Conservation (phyloP, 1,139 yeast species). For the Williopsis jadinii region DNA sequence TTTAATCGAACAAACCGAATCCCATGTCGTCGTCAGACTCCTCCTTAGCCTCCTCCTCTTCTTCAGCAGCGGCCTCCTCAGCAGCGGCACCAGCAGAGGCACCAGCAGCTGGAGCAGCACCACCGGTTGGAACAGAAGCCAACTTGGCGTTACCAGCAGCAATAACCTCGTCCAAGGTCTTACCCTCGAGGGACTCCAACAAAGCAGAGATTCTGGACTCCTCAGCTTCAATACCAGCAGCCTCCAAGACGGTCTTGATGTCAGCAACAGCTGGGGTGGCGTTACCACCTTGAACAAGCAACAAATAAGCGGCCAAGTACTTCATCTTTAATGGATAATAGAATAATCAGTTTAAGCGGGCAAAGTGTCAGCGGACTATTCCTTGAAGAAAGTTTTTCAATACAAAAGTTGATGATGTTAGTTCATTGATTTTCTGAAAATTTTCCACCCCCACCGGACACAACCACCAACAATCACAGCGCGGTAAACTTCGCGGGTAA, state of each 20-base stretch:
- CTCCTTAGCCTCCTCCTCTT: conserved; percentile 61
- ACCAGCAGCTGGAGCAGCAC: conserved; percentile 79
- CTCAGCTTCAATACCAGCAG: conserved; percentile 96
- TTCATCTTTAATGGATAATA: conserved; percentile 48
- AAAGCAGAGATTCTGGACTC: conserved; percentile 80
- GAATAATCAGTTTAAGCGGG: conserved; percentile 40
- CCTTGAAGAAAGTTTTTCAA: conserved; percentile 11
- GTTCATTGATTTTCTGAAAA: conserved; percentile 1
- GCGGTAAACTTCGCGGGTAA: too few relatives aligned
- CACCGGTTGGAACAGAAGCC: conserved; percentile 97
- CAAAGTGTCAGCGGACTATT: conserved; percentile 22
- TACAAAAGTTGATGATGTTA: too few relatives aligned
- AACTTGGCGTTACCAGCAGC: conserved; percentile 95
- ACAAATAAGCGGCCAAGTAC: conserved; percentile 89
- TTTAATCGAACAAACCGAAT: conserved; percentile 62
- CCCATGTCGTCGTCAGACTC: conserved; percentile 83
- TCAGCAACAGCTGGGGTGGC: conserved; percentile 89
- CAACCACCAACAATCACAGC: not conserved
- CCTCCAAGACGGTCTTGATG: conserved; percentile 79
- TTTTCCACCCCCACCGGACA: conserved; percentile 1
- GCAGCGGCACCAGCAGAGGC: conserved; percentile 63
- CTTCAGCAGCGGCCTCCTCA: conserved; percentile 68
- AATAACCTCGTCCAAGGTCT: conserved; percentile 79
- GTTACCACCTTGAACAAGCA: conserved; percentile 82
- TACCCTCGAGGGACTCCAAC: conserved; percentile 90